These are phyloP conservation scores for Fusarium sp. DNA, from an alignment of 2,329 filamentous ascomycete genomes.

Conservation along the genomic window DNA sequence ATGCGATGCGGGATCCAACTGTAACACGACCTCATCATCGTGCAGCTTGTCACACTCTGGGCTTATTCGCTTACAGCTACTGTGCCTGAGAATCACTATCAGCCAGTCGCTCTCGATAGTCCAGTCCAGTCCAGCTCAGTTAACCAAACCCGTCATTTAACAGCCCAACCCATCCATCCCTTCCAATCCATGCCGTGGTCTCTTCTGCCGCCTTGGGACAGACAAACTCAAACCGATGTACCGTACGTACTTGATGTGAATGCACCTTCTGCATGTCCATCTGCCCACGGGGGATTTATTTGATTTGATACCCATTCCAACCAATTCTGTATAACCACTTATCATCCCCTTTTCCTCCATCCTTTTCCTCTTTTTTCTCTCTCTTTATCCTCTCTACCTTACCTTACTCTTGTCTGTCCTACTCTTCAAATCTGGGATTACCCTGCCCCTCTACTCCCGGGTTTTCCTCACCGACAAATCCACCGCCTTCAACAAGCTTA, in stretches of 20 bases:
- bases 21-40: conserved; percentile 36
- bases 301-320: neutral
- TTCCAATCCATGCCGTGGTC: neutral
- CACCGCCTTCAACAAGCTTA: conserved; percentile 24
- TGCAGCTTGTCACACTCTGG: conserved; percentile 32
- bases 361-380: neutral
- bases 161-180: conserved; percentile 20
- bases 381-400: neutral
- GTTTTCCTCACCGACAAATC: conserved; percentile 38
- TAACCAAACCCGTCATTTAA: conserved; percentile 7
- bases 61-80: conserved; percentile 24
- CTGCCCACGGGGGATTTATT: conserved; percentile 7
- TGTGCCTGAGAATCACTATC: conserved; percentile 34
- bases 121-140: neutral
- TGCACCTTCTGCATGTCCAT: neutral
- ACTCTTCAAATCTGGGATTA: conserved; percentile 20
- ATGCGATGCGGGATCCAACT: conserved; percentile 24
- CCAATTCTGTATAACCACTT: conserved; percentile 4
- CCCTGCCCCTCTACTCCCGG: conserved; percentile 19
- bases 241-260: neutral
- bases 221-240: conserved; percentile 1
- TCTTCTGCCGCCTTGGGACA: conserved; percentile 20
- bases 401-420: neutral
- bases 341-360: neutral
- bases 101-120: conserved; percentile 1